These are phyloP conservation scores for Globisporangium sylvaticum DNA, from an alignment of 352 stramenopile genomes.

Conservation along the genomic window DNA sequence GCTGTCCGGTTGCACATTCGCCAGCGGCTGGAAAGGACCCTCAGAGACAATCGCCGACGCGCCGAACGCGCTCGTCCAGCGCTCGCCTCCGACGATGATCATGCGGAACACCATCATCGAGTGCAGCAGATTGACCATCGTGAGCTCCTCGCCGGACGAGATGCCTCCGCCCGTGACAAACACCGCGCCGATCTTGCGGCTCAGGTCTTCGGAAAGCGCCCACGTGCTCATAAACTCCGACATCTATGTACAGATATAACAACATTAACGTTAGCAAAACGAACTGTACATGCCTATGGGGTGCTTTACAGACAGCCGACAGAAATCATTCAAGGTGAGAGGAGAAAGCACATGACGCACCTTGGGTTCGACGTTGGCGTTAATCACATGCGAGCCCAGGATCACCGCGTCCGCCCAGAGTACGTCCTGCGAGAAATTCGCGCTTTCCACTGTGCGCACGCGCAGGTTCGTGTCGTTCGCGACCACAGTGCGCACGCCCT, in stretches of 20 bases:
- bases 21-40: slow-evolving; percentile 46
- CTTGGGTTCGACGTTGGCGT: slow-evolving; percentile 87
- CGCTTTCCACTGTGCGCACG: slow-evolving; percentile 48
- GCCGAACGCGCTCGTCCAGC: slow-evolving; percentile 84
- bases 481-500: slow-evolving; percentile 35
- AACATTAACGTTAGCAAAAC: neutral
- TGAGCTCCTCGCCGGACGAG: slow-evolving; percentile 79
- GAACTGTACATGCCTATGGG: neutral
- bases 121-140: slow-evolving; percentile 82
- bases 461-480: slow-evolving; percentile 37
- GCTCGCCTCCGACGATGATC: slow-evolving; percentile 79
- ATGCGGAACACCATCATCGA: slow-evolving; percentile 88
- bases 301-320: neutral
- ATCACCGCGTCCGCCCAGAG: slow-evolving; percentile 82
- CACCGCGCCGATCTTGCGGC: slow-evolving; percentile 78
- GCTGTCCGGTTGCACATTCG: slow-evolving; percentile 12
- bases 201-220: slow-evolving; percentile 66
- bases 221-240: slow-evolving; percentile 67
- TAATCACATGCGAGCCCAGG: slow-evolving; percentile 80
- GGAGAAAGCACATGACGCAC: slow-evolving; percentile 19
- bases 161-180: slow-evolving; percentile 85
- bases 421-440: slow-evolving; percentile 78
- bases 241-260: slow-evolving; percentile 32
- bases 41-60: slow-evolving; percentile 78
- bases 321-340: neutral